Base-by-base conservation (phyloP, 2,329 filamentous ascomycete genomes). In the Aspergillus latus region DNA sequence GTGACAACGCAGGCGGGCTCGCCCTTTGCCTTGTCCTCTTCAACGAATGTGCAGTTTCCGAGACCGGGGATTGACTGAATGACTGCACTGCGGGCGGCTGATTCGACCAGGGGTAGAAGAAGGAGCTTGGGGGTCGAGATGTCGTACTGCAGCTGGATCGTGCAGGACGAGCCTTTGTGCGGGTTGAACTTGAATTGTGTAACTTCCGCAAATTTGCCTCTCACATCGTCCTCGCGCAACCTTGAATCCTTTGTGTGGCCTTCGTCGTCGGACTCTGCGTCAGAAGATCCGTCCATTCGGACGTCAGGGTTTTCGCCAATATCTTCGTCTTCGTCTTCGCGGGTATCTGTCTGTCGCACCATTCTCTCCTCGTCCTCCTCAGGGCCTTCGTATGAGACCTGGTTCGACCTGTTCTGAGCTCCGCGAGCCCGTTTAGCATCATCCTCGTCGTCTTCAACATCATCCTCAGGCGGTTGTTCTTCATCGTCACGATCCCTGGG, bases 281-380 rank as follows among this genome's bases (percentile, higher is more conserved):
- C 66, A 53, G 64, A 66, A 52, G 71, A 68, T 52, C 70, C 70
- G 40, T 61, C 60, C 69, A 70, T 73, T 49, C 72, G 64, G 37
- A 73, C 67, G 40, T 76, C 75, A 52, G 70, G 69, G 36, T 69
- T 59, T 32, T 61, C 57, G 32, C 52, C 80, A 65, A 82, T 82
- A 58, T 80, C 80, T 63, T 82, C 81, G 36, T 78, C 74, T 16
- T 80, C 82, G 49, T 84, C 82, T 16, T 85, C 84, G 21, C 78
- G 74, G 2, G 80, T 79, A 67, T 88, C 82, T 56, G 83, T 81
- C 51, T 79, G 78, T 65, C 88, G 86, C 53, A 95, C 85, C 36
- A 83, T 86, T 63, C 90, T 85, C 66, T 95, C 84, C 68, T 97
- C 94, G 3, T 93, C 93, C 4, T 96, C 92, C 68, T 97, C 94